phyloP scores from a whole-genome alignment of 208 protist species.

The Acanthamoeba healyi region DNA sequence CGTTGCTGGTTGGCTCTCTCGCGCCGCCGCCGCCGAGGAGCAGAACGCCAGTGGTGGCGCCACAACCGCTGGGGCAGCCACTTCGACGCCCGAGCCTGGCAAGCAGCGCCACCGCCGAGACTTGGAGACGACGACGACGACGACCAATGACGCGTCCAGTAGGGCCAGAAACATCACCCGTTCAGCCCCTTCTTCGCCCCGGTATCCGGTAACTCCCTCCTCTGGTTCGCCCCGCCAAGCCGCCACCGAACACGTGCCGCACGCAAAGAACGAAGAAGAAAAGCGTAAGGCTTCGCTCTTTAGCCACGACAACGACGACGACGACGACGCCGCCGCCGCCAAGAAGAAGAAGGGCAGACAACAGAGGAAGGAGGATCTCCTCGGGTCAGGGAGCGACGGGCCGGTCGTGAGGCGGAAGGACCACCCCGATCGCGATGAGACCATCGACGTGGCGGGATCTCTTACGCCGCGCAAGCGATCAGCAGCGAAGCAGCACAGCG shows the following conservation, averaged over 20 bases:
- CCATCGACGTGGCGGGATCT: not conserved
- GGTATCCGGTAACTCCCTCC: too few species aligned
- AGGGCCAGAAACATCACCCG: too few species aligned
- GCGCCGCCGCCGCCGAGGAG: too few species aligned
- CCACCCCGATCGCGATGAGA: not conserved
- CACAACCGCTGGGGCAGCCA: too few species aligned
- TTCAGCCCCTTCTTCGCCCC: too few species aligned
- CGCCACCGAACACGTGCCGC: too few species aligned
- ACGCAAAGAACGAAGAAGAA: not conserved
- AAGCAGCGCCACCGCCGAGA: too few species aligned
- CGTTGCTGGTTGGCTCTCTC: not conserved
- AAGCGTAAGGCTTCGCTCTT: constrained; percentile 1
- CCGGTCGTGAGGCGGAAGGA: not conserved
- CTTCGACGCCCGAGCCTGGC: too few species aligned
- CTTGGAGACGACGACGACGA: too few species aligned
- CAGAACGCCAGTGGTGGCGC: not conserved
- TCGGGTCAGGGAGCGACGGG: not conserved
- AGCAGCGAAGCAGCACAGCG: too few species aligned
- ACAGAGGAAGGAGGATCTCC: not conserved
- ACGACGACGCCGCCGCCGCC: not conserved
- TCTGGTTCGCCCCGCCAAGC: too few species aligned
- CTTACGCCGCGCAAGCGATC: not conserved
- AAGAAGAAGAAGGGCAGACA: not conserved
- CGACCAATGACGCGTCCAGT: too few species aligned
- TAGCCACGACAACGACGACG: not conserved